Base-by-base conservation (phyloP, 75 land plant species). In the Larix kaempferi region DNA sequence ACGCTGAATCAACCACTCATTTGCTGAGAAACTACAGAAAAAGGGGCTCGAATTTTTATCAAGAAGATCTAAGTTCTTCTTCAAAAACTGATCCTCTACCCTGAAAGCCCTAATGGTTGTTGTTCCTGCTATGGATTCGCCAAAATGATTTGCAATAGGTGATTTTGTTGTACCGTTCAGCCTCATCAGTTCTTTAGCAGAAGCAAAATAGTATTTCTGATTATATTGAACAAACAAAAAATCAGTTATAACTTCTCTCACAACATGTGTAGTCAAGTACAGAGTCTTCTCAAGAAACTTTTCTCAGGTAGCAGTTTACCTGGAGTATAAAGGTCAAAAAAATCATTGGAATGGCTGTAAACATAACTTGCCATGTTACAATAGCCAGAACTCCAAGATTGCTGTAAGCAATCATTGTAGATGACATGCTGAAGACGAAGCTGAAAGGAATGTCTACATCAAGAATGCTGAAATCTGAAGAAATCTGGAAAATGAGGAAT, bases 151-250 rank as follows among this genome's bases (percentile, higher is more conserved):
- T 56, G 84, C 80, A 12, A 87, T 84, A 3, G 86, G 86, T 2
- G 88, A 86, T 57, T 87, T 87, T 12, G 88, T 87, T 15, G 77
- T 84, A 7, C 82, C 88, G 75, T 84, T 81, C 63, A 87, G 57
- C 56, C 86, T 83, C 78, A 81, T 85, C 57, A 87, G 66, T 69
- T 87, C 86, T 54, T 67, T 74, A 8, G 86, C 82, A 59, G 86
- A 58, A 12, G 88, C 77, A 26, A 75, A 55, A 39, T 87, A 87
- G 65, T 77, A 87, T 49, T 73, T 57, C 88, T 87, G 86, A 22
- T 27, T 13, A 59, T 19, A 57, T 56, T 57, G 52, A 17, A 0
- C 35, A 73, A 79, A 79, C n/a, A 33, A 22, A 56, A 59, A 25
- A 27, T 25, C 5, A 44, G 4, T 77, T 59, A 23, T 27, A 26